Percentiles rank a stretch among this genome's conserved stretches.
These are phyloP conservation scores for Leccinum barrowsii DNA, from an alignment of 768 basidiomycete genomes.

Conservation along the genomic window DNA sequence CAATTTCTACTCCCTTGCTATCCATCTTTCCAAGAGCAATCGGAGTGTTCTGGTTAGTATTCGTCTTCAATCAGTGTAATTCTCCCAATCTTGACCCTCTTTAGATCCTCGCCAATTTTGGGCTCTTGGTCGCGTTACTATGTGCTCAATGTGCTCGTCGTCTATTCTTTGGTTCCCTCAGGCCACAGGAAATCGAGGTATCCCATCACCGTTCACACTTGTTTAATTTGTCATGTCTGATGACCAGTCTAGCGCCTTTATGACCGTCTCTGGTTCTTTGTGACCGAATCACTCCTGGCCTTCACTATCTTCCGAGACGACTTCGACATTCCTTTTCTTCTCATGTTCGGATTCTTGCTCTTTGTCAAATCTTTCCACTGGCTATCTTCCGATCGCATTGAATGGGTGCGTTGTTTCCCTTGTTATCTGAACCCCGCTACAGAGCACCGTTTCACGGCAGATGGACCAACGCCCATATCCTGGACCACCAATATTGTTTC, in stretches of 20 bases:
- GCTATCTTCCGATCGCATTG: slow-evolving; percentile 92
- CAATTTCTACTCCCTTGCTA: slow-evolving; percentile 93
- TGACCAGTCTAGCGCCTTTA: slow-evolving; percentile 75
- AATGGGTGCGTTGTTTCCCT: slow-evolving; percentile 67
- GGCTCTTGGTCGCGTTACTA: slow-evolving; percentile 70
- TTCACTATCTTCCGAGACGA: slow-evolving; percentile 97
- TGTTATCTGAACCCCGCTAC: not conserved
- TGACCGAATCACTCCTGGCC: slow-evolving; percentile 93
- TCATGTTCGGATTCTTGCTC: slow-evolving; percentile 92
- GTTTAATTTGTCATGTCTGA: not conserved
- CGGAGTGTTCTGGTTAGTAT: slow-evolving; percentile 81
- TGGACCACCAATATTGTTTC: slow-evolving; percentile 78
- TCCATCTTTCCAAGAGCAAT: slow-evolving; percentile 89
- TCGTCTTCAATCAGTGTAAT: not conserved
- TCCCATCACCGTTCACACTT: slow-evolving; percentile 16
- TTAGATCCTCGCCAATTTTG: slow-evolving; percentile 90
- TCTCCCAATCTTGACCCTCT: slow-evolving; percentile 1
- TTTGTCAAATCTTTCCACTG: slow-evolving; percentile 98
- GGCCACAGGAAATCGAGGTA: slow-evolving; percentile 91
- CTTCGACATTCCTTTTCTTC: slow-evolving; percentile 86
- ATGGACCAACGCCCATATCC: slow-evolving; percentile 97
- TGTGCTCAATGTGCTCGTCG: slow-evolving; percentile 76
- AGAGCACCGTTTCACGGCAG: slow-evolving; percentile 39
- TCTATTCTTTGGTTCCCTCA: slow-evolving; percentile 87
- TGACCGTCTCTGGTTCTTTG: slow-evolving; percentile 95